These are phyloP conservation scores for Geranium brycei DNA, from an alignment of 345 rosid species.

Conservation along the genomic window DNA sequence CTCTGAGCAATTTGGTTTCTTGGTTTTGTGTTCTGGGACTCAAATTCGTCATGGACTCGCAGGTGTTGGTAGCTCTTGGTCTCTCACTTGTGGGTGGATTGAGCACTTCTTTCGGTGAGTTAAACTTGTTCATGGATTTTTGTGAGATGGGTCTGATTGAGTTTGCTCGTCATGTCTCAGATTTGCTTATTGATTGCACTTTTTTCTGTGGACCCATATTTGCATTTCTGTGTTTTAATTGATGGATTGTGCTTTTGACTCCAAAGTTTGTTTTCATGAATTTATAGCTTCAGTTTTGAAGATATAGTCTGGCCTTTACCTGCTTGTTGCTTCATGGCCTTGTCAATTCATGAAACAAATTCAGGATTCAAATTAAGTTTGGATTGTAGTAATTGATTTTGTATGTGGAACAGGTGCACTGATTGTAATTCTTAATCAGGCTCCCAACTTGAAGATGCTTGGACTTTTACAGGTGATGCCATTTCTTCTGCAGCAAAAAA, in stretches of 20 bases:
- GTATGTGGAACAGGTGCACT: constrained; percentile 58
- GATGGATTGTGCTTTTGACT: too few species aligned
- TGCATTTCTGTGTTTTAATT: too few species aligned
- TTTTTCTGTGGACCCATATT: too few species aligned
- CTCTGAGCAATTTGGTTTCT: too few species aligned
- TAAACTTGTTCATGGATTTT: constrained; percentile 2
- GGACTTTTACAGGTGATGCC: constrained; percentile 75
- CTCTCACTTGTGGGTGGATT: constrained; percentile 58
- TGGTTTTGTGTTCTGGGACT: too few species aligned
- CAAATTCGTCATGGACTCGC: constrained; percentile 52
- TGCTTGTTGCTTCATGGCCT: too few species aligned
- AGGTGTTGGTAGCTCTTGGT: constrained; percentile 46
- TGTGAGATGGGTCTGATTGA: neutral
- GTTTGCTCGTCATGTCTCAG: constrained; percentile 2
- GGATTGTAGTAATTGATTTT: constrained; percentile 8
- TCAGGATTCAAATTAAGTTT: constrained; percentile 1
- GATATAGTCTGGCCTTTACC: too few species aligned
- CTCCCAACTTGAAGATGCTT: constrained; percentile 93
- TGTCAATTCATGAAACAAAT: too few species aligned
- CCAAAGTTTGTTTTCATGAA: too few species aligned
- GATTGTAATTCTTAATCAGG: constrained; percentile 53
- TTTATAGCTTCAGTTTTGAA: too few species aligned
- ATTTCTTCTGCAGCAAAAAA: constrained; percentile 4
- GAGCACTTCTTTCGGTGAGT: constrained; percentile 56
- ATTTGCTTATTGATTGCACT: neutral